A percentile compares a stretch with the other conserved stretches of the same genome.
Conservation (phyloP, 2,329 filamentous ascomycete genomes). For the Fusarium chaquense region DNA sequence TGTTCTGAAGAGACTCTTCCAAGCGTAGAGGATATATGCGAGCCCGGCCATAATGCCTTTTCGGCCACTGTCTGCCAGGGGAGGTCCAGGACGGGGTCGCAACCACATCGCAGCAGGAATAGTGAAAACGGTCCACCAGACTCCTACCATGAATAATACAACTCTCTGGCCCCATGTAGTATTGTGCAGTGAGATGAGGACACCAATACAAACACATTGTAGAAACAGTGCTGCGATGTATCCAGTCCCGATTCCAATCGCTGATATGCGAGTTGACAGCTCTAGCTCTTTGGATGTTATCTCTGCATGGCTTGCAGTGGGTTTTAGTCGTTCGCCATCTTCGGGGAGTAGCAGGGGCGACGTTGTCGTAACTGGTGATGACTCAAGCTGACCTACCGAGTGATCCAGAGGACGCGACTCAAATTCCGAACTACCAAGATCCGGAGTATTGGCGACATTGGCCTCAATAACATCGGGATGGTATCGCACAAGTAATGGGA, state of each 20-base stretch:
- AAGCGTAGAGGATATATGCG: slow-evolving; percentile 83
- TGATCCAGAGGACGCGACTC: slow-evolving; percentile 55
- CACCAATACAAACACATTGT: slow-evolving; percentile 82
- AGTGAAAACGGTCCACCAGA: slow-evolving; percentile 94
- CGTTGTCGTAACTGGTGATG: slow-evolving; percentile 56
- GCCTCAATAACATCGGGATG: slow-evolving; percentile 69
- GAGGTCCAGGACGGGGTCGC: slow-evolving; percentile 87
- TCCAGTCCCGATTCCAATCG: slow-evolving; percentile 92
- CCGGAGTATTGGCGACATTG: slow-evolving; percentile 47
- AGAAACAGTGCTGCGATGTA: slow-evolving; percentile 89
- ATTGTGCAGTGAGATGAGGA: slow-evolving; percentile 79
- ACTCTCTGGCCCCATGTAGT: slow-evolving; percentile 88
- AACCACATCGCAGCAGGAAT: slow-evolving; percentile 90
- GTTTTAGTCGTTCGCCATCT: slow-evolving; percentile 53
- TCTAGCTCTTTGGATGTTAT: slow-evolving; percentile 75
- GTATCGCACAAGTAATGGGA: slow-evolving; percentile 89
- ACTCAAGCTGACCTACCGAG: slow-evolving; percentile 49
- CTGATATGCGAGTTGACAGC: slow-evolving; percentile 90
- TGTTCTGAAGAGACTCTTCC: slow-evolving; percentile 87
- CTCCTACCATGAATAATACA: slow-evolving; percentile 86
- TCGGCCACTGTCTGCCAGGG: slow-evolving; percentile 65
- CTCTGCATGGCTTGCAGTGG: slow-evolving; percentile 59
- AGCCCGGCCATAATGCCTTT: slow-evolving; percentile 63
- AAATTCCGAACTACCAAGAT: slow-evolving; percentile 48
- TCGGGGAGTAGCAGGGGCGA: slow-evolving; percentile 62